Evolutionary conservation across 2,329 filamentous ascomycete species (phyloP).

Genomic region (Huntiella abstrusa): DNA sequence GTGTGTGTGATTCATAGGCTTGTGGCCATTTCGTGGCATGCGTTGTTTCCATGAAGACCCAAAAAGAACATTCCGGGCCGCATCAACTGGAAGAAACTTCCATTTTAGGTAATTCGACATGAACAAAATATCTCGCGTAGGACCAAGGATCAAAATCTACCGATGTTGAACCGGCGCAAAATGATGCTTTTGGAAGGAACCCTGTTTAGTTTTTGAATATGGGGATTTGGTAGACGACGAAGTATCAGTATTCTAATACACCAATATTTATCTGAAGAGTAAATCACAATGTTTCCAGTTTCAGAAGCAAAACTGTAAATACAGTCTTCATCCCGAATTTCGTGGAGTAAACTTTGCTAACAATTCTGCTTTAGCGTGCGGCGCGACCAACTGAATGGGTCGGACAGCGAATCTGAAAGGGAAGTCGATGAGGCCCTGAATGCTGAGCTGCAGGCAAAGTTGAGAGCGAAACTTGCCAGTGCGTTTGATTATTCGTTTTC

Average conservation of each 20-base stretch:
- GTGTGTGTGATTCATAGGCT: no score
- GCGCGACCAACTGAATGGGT: constrained; percentile 31
- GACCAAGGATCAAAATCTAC: not conserved
- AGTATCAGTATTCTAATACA: not conserved
- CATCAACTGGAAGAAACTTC: not conserved
- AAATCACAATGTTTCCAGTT: constrained; percentile 28
- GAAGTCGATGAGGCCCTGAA: constrained; percentile 12
- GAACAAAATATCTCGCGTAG: not conserved
- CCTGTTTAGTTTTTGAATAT: not conserved
- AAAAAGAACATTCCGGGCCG: not conserved
- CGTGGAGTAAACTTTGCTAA: constrained; percentile 1
- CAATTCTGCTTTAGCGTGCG: constrained; percentile 26
- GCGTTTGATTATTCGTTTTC: constrained; percentile 8
- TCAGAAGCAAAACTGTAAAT: constrained; percentile 33
- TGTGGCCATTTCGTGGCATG: no score
- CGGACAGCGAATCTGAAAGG: constrained; percentile 15
- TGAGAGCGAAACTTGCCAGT: constrained; percentile 11
- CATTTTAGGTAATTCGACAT: no score
- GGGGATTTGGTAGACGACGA: not conserved
- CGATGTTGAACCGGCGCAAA: constrained; percentile 1
- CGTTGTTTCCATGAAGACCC: no score
- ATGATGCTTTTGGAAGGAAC: not conserved
- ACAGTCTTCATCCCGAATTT: not conserved
- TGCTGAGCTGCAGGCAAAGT: constrained; percentile 6
- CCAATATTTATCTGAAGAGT: not conserved